phyloP scores from a whole-genome alignment of 352 stramenopile genomes.

The Pythium sukuiense region DNA sequence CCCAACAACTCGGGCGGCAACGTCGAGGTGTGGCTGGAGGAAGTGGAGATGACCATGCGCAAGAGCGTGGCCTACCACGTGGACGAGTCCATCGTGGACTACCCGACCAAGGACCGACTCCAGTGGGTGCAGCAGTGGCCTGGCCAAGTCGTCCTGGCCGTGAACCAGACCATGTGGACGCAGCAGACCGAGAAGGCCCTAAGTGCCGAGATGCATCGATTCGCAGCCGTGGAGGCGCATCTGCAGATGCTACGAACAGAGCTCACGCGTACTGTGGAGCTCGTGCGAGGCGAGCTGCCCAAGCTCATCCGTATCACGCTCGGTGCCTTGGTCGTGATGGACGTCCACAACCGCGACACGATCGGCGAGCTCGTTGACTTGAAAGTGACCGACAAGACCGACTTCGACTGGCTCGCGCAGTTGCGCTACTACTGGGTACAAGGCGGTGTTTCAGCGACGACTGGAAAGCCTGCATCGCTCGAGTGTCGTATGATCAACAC shows the following conservation, averaged over 20 bases:
- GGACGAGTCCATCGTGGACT: conserved; percentile 85
- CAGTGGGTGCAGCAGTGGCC: conserved; percentile 93
- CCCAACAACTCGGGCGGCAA: conserved; percentile 93
- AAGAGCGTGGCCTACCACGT: conserved; percentile 81
- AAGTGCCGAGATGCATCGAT: conserved; percentile 28
- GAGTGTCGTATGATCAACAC: conserved; percentile 94
- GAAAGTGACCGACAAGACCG: conserved; percentile 69
- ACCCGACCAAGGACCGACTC: conserved; percentile 83
- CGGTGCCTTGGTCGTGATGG: conserved; percentile 93
- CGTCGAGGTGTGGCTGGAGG: conserved; percentile 89
- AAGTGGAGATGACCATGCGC: conserved; percentile 87
- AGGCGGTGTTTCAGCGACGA: conserved; percentile 79
- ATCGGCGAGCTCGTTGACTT: conserved; percentile 90
- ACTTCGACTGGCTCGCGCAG: conserved; percentile 95
- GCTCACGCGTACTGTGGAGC: conserved; percentile 87
- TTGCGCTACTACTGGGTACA: conserved; percentile 92
- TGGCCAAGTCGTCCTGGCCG: conserved; percentile 90
- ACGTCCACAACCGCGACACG: conserved; percentile 94
- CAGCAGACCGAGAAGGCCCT: conserved; percentile 78
- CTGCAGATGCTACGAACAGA: conserved; percentile 71
- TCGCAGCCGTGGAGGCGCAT: conserved; percentile 56
- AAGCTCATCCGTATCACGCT: conserved; percentile 92
- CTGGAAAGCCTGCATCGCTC: conserved; percentile 84
- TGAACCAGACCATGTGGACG: conserved; percentile 94
- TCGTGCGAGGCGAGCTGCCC: conserved; percentile 91